Evolutionary conservation across 345 rosid genomes (phyloP).

Genomic region (Lumnitzera littorea): DNA sequence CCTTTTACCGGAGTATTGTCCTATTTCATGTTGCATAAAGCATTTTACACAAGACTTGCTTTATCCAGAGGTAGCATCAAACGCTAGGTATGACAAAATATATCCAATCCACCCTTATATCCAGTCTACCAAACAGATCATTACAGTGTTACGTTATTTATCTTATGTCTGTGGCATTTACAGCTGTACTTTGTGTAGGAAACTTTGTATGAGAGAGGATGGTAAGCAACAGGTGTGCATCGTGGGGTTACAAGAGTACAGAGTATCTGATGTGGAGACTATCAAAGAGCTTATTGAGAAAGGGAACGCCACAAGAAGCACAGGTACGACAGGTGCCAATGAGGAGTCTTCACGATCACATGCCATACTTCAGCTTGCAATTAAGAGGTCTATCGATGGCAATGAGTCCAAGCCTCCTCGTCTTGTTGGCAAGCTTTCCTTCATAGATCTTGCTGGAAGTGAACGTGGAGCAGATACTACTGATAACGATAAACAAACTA

Average conservation of each 20-base stretch:
- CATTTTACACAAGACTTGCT: too few relatives aligned
- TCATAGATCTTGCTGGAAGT: conserved; percentile 99
- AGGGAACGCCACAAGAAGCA: conserved; percentile 90
- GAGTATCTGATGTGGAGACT: conserved; percentile 86
- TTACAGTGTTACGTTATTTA: conserved; percentile 1
- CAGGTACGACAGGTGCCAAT: conserved; percentile 96
- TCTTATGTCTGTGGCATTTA: not conserved
- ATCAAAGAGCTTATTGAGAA: conserved; percentile 93
- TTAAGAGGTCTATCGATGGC: conserved; percentile 77
- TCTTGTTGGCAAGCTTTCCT: conserved; percentile 88
- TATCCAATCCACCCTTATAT: too few relatives aligned
- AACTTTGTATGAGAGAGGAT: conserved; percentile 97
- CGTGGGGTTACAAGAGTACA: conserved; percentile 93
- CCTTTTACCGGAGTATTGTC: too few relatives aligned
- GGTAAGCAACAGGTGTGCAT: conserved; percentile 98
- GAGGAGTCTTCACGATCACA: conserved; percentile 99
- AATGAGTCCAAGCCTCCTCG: conserved; percentile 86
- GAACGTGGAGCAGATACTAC: conserved; percentile 99
- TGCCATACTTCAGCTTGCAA: conserved; percentile 95
- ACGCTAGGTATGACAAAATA: too few relatives aligned
- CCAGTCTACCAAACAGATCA: not conserved
- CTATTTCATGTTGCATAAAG: too few relatives aligned
- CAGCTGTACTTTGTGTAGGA: conserved; percentile 32
- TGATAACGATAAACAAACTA: conserved; percentile 95
- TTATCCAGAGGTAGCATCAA: too few relatives aligned